phyloP scores from a whole-genome alignment of 2,329 filamentous ascomycete genomes.

The Ciborinia camelliae region DNA sequence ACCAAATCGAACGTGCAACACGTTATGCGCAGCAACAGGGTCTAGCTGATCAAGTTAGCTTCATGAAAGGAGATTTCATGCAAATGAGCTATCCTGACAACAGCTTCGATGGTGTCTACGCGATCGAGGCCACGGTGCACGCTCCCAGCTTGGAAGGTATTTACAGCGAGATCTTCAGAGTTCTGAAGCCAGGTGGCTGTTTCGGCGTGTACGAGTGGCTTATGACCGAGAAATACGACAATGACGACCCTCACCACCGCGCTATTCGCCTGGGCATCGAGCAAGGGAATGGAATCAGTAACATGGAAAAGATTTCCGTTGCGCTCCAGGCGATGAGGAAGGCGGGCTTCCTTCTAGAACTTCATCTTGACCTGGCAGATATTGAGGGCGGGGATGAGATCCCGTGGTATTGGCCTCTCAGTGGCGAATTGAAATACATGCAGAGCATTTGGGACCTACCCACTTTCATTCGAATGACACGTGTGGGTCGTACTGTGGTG shows the following conservation, averaged over 20 bases:
- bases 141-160: slow-evolving; percentile 79
- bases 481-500: slow-evolving; percentile 68
- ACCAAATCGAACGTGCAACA: slow-evolving; percentile 93
- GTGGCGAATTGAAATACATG: slow-evolving; percentile 80
- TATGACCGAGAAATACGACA: slow-evolving; percentile 95
- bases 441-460: slow-evolving; percentile 74
- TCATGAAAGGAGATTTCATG: slow-evolving; percentile 97
- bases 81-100: slow-evolving; percentile 94
- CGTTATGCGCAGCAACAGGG: slow-evolving; percentile 79
- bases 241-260: slow-evolving; percentile 79
- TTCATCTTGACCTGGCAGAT: slow-evolving; percentile 82
- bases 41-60: slow-evolving; percentile 73
- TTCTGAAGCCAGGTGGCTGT: slow-evolving; percentile 89
- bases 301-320: slow-evolving; percentile 88
- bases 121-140: slow-evolving; percentile 94
- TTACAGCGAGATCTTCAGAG: slow-evolving; percentile 90
- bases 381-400: slow-evolving; percentile 66
- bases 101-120: slow-evolving; percentile 91
- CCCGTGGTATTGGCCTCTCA: slow-evolving; percentile 93
- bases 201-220: slow-evolving; percentile 99
- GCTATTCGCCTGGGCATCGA: slow-evolving; percentile 92
- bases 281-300: slow-evolving; percentile 91
- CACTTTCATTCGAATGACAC: slow-evolving; percentile 85
- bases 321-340: slow-evolving; percentile 78
- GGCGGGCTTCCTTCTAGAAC: slow-evolving; percentile 79